Conservation (phyloP, 345 rosid species). For the Hibiscus tridactylites region DNA sequence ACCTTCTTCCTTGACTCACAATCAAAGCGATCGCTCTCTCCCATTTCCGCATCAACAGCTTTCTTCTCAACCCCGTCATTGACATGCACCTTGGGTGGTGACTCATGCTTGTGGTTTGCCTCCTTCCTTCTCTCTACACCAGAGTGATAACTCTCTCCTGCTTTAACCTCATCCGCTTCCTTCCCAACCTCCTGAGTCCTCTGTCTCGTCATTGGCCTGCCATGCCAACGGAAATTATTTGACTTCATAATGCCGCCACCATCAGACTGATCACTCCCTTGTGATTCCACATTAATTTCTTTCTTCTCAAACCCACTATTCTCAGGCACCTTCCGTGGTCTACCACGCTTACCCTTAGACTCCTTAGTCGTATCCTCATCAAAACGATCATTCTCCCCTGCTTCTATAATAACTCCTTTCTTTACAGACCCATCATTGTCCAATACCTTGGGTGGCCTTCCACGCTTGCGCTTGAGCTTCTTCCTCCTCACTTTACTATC, state of each 20-base stretch:
- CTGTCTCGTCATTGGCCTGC: constrained; percentile 1
- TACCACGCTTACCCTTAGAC: constrained; percentile 7
- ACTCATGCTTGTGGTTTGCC: neutral
- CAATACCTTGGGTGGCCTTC: constrained; percentile 9
- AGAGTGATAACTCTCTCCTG: neutral
- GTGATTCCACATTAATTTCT: neutral
- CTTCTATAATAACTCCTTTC: neutral
- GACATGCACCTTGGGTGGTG: neutral
- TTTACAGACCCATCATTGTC: neutral
- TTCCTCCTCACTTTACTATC: neutral
- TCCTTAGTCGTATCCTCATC: neutral
- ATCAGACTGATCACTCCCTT: neutral
- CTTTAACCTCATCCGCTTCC: neutral
- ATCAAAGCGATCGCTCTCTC: neutral
- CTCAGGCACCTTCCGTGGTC: neutral
- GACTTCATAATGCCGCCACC: neutral
- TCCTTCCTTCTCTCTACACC: neutral
- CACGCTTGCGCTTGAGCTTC: constrained; percentile 3
- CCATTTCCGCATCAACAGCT: neutral
- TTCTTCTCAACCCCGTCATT: neutral
- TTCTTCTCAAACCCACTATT: constrained; percentile 7
- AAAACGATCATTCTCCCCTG: neutral
- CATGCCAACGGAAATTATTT: neutral
- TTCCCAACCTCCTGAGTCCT: neutral
- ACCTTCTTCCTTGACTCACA: constrained; percentile 3